A percentile compares a stretch with the other conserved stretches of the same genome.
Evolutionary conservation across 495 filamentous ascomycete species (phyloP).

Genomic region (Tuber melanosporum): DNA sequence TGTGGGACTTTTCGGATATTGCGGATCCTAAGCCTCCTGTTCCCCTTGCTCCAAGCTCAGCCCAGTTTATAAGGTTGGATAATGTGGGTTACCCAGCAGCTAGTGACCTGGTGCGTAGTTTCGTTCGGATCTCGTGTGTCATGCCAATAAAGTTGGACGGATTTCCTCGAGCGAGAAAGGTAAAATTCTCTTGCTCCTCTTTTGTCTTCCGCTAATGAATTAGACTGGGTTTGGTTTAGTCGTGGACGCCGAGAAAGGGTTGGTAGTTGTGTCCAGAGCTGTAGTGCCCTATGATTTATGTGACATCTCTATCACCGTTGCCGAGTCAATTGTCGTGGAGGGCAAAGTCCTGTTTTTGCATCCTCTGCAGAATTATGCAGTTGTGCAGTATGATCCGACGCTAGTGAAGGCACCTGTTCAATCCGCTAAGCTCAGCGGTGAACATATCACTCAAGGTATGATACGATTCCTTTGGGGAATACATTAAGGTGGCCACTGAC

Average conservation of each 20-base stretch:
- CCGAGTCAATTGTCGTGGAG: constrained; percentile 87
- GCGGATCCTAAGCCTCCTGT: constrained; percentile 69
- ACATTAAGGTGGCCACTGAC: background rate
- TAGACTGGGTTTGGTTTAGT: constrained; percentile 95
- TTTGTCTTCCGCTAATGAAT: constrained; percentile 79
- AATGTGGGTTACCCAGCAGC: constrained; percentile 83
- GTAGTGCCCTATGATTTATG: constrained; percentile 94
- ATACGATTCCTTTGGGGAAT: background rate
- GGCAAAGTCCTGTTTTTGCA: constrained; percentile 95
- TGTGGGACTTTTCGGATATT: constrained; percentile 92
- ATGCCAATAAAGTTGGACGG: constrained; percentile 96
- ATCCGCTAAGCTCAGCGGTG: constrained; percentile 71
- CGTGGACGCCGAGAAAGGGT: constrained; percentile 88
- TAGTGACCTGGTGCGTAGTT: constrained; percentile 85
- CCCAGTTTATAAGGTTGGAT: constrained; percentile 83
- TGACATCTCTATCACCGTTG: constrained; percentile 89
- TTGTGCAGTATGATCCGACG: constrained; percentile 88
- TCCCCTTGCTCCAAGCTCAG: constrained; percentile 63
- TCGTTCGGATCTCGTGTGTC: constrained; percentile 82
- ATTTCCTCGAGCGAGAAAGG: constrained; percentile 85
- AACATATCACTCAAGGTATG: constrained; percentile 73
- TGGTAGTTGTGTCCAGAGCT: constrained; percentile 87
- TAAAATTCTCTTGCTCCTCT: constrained; percentile 74
- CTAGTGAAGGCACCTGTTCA: constrained; percentile 89
- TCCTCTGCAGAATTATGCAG: constrained; percentile 94